Conservation (phyloP, 1,284 basidiomycete genomes). For the Sphagnurus paluster region DNA sequence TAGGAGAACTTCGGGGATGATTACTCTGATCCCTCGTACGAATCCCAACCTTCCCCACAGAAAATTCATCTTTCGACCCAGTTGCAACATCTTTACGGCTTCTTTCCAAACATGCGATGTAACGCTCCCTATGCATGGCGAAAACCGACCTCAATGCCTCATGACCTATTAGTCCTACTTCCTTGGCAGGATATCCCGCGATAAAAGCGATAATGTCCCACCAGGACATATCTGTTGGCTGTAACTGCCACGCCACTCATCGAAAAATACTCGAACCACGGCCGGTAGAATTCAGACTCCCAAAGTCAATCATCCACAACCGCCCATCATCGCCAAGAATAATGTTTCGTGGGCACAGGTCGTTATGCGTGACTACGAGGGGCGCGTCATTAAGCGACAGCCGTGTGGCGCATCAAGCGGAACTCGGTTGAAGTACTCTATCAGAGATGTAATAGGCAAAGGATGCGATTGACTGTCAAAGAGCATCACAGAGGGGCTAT, state of each 20-base stretch:
- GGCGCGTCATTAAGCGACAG: neutral
- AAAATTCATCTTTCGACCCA: no score
- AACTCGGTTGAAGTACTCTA: neutral
- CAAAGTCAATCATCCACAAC: no score
- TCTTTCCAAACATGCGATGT: no score
- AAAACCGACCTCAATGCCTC: no score
- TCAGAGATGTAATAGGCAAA: neutral
- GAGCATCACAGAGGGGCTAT: neutral
- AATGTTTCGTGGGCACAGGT: neutral
- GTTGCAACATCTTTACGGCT: no score
- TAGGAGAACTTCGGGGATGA: no score
- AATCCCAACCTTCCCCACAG: no score
- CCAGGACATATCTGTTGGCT: neutral
- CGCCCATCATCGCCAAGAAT: no score
- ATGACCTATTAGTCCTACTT: no score
- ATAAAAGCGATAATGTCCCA: neutral
- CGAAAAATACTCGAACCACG: neutral
- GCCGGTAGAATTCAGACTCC: neutral
- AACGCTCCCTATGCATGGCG: no score
- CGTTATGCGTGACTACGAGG: neutral
- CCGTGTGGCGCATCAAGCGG: neutral
- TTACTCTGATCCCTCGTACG: no score
- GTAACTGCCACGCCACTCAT: neutral
- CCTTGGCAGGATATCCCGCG: neutral
- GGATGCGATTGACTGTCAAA: neutral